phyloP scores from a whole-genome alignment of 345 rosid species.

The Combretum micranthum region DNA sequence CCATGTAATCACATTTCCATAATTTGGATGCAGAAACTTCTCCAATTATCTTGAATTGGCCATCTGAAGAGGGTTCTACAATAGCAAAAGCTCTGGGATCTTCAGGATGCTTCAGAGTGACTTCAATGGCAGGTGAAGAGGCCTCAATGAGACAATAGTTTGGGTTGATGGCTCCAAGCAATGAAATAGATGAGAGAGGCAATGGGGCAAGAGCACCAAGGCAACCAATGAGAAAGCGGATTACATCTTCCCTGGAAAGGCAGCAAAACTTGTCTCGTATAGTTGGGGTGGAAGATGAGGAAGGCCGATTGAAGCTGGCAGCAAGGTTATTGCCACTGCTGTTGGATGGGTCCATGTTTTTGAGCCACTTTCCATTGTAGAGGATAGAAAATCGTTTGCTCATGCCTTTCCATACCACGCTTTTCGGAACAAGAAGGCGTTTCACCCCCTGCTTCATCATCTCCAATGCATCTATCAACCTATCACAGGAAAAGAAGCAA shows the following conservation, averaged over 20 bases:
- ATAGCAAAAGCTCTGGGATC: slow-evolving; percentile 84
- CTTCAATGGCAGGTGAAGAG: slow-evolving; percentile 64
- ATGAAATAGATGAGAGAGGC: slow-evolving; percentile 75
- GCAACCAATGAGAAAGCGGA: slow-evolving; percentile 89
- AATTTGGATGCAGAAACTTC: slow-evolving; percentile 90
- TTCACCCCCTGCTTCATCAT: slow-evolving; percentile 98
- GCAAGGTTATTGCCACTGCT: slow-evolving; percentile 50
- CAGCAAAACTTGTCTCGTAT: slow-evolving; percentile 75
- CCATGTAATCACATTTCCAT: slow-evolving; percentile 90
- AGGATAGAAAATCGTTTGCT: slow-evolving; percentile 92
- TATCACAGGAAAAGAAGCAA: slow-evolving; percentile 21
- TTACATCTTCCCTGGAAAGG: slow-evolving; percentile 90
- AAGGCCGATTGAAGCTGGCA: slow-evolving; percentile 37
- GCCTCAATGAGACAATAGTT: slow-evolving; percentile 60
- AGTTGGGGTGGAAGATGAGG: slow-evolving; percentile 49
- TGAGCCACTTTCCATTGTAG: slow-evolving; percentile 85
- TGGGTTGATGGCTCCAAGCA: slow-evolving; percentile 61
- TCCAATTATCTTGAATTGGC: slow-evolving; percentile 65
- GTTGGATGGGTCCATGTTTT: slow-evolving; percentile 46
- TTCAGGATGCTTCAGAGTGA: slow-evolving; percentile 35
- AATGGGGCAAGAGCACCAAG: slow-evolving; percentile 96
- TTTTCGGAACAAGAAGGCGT: slow-evolving; percentile 81
- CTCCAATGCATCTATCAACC: slow-evolving; percentile 91
- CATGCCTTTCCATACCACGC: slow-evolving; percentile 81
- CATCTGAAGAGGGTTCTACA: slow-evolving; percentile 52